Evolutionary conservation across 768 basidiomycete species (phyloP).

Genomic region (Suillus clintonianus): DNA sequence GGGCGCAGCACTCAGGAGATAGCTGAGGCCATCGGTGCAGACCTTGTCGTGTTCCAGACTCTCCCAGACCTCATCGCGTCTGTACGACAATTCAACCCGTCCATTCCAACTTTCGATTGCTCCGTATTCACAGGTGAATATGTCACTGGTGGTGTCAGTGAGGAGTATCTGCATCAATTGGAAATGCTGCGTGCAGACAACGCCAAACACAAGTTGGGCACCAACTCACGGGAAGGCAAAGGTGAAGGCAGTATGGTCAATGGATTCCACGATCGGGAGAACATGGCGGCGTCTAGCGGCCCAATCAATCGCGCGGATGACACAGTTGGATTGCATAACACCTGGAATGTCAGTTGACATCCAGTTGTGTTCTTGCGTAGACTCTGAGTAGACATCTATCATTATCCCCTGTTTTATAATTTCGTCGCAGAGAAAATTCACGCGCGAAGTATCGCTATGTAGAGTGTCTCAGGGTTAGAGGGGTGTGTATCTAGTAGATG

Average conservation of each 20-base stretch:
- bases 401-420: neutral
- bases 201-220: constrained; percentile 54
- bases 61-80: constrained; percentile 84
- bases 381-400: neutral
- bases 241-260: constrained; percentile 29
- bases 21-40: constrained; percentile 84
- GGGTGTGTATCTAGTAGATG: neutral
- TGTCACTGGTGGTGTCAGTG: constrained; percentile 90
- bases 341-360: constrained; percentile 48
- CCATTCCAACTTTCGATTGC: constrained; percentile 84
- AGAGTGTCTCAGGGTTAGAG: neutral
- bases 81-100: constrained; percentile 81
- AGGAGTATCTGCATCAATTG: constrained; percentile 73
- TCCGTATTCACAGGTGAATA: constrained; percentile 98
- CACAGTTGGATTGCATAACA: constrained; percentile 80
- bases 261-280: constrained; percentile 20
- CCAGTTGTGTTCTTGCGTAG: neutral
- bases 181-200: constrained; percentile 84
- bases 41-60: constrained; percentile 94
- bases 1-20: constrained; percentile 71
- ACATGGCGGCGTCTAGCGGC: constrained; percentile 36
- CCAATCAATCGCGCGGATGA: constrained; percentile 68
- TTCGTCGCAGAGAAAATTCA: neutral
- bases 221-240: constrained; percentile 38
- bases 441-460: neutral